phyloP scores from a whole-genome alignment of 83 land plant species.

The Larix sibirica region DNA sequence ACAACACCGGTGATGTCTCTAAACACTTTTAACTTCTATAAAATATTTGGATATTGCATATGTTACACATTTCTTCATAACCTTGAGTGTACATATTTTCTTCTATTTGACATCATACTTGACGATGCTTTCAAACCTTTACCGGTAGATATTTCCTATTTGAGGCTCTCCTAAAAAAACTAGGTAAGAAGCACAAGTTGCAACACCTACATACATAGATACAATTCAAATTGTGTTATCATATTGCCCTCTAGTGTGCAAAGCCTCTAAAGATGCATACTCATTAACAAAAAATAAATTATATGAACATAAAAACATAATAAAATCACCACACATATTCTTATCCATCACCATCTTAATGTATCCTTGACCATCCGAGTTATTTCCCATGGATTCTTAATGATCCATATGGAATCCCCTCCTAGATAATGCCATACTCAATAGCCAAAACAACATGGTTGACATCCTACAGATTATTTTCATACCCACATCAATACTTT shows the following conservation, averaged over 20 bases:
- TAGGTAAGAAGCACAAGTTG: conserved; percentile 94
- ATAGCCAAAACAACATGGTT: conserved; percentile 97
- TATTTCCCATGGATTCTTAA: conserved; percentile 90
- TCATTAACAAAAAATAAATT: too few species aligned
- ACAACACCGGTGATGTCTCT: too few species aligned
- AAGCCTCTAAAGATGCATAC: too few species aligned
- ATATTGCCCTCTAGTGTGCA: too few species aligned
- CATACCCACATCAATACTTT: too few species aligned
- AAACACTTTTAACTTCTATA: too few species aligned
- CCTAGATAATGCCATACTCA: conserved; percentile 70
- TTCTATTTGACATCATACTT: too few species aligned
- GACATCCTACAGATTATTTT: conserved; percentile 59
- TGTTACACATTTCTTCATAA: too few species aligned
- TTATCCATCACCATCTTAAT: conserved; percentile 92
- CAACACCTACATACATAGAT: conserved; percentile 63
- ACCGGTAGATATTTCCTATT: background rate
- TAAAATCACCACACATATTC: conserved; percentile 99
- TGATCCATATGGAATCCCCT: conserved; percentile 88
- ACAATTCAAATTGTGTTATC: background rate
- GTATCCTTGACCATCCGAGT: conserved; percentile 84
- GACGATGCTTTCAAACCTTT: too few species aligned
- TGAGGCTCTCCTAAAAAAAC: conserved; percentile 55
- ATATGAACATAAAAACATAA: too few species aligned
- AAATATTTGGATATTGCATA: too few species aligned
- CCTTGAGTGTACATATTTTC: too few species aligned